phyloP scores from a whole-genome alignment of 2,329 filamentous ascomycete species.

The Phoma herbarum region DNA sequence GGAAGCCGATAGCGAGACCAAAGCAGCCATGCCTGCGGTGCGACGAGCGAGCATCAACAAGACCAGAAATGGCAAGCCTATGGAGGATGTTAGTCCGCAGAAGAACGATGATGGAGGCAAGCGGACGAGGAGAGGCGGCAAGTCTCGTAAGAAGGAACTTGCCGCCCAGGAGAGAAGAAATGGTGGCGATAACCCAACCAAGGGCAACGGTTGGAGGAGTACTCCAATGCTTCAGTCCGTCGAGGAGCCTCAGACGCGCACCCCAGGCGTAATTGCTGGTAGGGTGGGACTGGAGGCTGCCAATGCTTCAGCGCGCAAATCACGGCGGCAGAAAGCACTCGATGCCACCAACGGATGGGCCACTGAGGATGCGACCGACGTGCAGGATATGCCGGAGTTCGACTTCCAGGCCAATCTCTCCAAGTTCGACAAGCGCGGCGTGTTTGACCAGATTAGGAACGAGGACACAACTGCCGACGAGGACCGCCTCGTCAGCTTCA shows the following conservation, averaged over 20 bases:
- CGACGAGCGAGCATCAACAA: slow-evolving; percentile 52
- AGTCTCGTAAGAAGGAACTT: slow-evolving; percentile 56
- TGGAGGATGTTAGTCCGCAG: slow-evolving; percentile 46
- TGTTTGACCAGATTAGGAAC: slow-evolving; percentile 91
- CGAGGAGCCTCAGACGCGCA: slow-evolving; percentile 52
- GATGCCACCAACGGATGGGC: slow-evolving; percentile 84
- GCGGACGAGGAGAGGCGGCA: slow-evolving; percentile 57
- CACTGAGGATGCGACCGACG: slow-evolving; percentile 94
- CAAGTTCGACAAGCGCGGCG: slow-evolving; percentile 91
- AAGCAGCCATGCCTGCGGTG: slow-evolving; percentile 32
- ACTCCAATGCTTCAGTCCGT: slow-evolving; percentile 72
- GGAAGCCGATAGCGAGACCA: slow-evolving; percentile 49
- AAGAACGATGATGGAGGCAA: slow-evolving; percentile 53
- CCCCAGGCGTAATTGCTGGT: slow-evolving; percentile 51
- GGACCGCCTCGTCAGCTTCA: slow-evolving; percentile 89
- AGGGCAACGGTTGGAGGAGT: slow-evolving; percentile 72
- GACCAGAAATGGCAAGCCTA: slow-evolving; percentile 52
- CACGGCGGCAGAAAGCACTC: slow-evolving; percentile 58
- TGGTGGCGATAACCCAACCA: slow-evolving; percentile 49
- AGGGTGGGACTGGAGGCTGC: slow-evolving; percentile 50
- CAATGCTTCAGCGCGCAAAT: slow-evolving; percentile 52
- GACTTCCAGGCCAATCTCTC: slow-evolving; percentile 90
- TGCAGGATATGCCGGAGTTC: slow-evolving; percentile 92
- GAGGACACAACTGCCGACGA: slow-evolving; percentile 90
- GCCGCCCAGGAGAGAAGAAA: slow-evolving; percentile 53